Conservation (phyloP, 352 stramenopile genomes). For the Peronospora belbahrii region DNA sequence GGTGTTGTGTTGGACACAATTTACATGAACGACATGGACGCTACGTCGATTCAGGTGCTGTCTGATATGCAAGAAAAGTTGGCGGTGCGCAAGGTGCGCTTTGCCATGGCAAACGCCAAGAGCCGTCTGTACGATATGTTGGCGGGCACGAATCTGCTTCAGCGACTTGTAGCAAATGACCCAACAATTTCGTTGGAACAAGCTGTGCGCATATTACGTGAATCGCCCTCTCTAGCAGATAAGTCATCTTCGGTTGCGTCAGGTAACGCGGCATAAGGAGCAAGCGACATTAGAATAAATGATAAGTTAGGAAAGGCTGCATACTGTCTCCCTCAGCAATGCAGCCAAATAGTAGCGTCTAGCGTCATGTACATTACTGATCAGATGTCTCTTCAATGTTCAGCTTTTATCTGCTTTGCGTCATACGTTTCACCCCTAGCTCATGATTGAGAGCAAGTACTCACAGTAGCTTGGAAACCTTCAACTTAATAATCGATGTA, state of each 20-base stretch:
- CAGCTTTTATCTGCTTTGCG: too few species aligned
- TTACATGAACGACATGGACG: slow-evolving; percentile 22
- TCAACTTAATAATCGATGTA: too few species aligned
- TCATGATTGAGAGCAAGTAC: too few species aligned
- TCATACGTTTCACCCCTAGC: too few species aligned
- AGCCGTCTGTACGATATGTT: slow-evolving; percentile 10
- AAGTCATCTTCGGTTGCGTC: slow-evolving; percentile 1
- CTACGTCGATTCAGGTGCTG: slow-evolving; percentile 15
- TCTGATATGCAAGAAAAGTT: slow-evolving; percentile 17
- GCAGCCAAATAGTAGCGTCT: not conserved
- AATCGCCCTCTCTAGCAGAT: slow-evolving; percentile 4
- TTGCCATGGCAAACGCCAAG: slow-evolving; percentile 14
- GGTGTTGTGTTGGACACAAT: slow-evolving; percentile 14
- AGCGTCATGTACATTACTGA: slow-evolving; percentile 5
- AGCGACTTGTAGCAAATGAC: slow-evolving; percentile 13
- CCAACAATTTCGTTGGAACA: slow-evolving; percentile 14
- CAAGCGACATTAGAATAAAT: not conserved
- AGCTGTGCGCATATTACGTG: slow-evolving; percentile 8
- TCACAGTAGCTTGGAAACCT: too few species aligned
- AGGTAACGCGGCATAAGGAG: slow-evolving; percentile 3
- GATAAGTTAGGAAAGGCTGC: not conserved
- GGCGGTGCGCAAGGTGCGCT: slow-evolving; percentile 12
- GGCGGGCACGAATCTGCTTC: slow-evolving; percentile 12
- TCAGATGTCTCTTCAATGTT: too few species aligned
- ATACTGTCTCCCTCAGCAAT: not conserved